phyloP scores from a whole-genome alignment of 257 asterid genomes.

The Capsicum chinense region DNA sequence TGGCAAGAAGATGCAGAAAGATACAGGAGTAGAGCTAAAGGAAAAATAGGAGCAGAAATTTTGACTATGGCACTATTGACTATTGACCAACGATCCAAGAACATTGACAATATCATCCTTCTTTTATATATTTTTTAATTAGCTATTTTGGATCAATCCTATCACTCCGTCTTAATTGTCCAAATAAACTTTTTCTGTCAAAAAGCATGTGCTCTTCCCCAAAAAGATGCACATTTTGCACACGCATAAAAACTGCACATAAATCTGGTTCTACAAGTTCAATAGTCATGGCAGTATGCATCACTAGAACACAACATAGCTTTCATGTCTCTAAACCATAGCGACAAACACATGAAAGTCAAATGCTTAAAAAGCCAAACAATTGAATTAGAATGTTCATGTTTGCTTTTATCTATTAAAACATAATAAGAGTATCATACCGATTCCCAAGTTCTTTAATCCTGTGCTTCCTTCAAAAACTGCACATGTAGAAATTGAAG shows the following conservation, averaged over 20 bases:
- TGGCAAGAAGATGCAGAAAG: constrained; percentile 6
- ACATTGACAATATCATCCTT: neutral
- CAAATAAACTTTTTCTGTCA: neutral
- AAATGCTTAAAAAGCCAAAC: neutral
- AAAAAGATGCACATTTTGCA: neutral
- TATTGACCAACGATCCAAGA: neutral
- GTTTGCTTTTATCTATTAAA: constrained; percentile 5
- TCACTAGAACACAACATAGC: constrained; percentile 17
- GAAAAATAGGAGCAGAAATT: constrained; percentile 13
- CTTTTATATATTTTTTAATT: neutral
- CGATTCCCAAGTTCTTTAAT: constrained; percentile 25
- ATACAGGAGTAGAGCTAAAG: neutral
- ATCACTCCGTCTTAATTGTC: neutral
- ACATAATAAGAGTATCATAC: constrained; percentile 12
- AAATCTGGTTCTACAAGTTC: constrained; percentile 15
- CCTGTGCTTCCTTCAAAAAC: constrained; percentile 34
- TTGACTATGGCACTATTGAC: neutral
- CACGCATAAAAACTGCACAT: constrained; percentile 14
- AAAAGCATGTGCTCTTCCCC: neutral
- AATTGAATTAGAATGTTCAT: neutral
- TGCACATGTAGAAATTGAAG: constrained; percentile 41
- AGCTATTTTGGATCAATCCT: constrained; percentile 14
- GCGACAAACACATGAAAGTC: neutral
- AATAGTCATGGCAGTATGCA: constrained; percentile 19
- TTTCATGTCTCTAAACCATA: neutral